Percentiles rank a stretch among this genome's conserved stretches.
Conservation (phyloP, 208 protist species). For the Balamuthia mandrillaris region DNA sequence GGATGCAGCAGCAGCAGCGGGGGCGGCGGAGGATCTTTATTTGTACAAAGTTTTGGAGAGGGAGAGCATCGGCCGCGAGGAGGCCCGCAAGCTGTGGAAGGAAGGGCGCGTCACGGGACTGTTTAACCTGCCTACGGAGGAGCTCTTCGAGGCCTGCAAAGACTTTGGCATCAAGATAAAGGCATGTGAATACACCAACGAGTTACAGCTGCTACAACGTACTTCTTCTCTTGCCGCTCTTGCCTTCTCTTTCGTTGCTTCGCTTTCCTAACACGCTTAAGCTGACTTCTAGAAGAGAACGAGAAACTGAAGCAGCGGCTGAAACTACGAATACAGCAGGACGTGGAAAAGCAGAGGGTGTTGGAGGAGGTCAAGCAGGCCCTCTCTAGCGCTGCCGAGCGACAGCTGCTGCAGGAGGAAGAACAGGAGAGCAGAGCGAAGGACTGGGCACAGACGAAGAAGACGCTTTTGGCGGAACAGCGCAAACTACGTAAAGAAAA, state of each 20-base stretch:
- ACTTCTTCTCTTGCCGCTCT: no score
- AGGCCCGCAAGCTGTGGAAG: not conserved
- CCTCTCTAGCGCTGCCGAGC: not conserved
- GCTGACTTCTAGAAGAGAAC: not conserved
- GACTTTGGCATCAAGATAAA: slow-evolving; percentile 22
- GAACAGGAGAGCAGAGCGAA: not conserved
- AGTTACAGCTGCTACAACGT: no score
- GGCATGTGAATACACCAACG: no score
- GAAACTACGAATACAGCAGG: not conserved
- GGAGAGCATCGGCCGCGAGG: not conserved
- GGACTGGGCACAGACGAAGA: not conserved
- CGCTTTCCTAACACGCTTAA: not conserved
- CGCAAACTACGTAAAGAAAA: not conserved
- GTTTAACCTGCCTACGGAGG: slow-evolving; percentile 21
- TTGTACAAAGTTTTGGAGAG: slow-evolving; percentile 13
- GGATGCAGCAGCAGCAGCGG: no score
- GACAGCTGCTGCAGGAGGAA: not conserved
- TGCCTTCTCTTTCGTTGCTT: not conserved
- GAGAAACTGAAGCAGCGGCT: not conserved
- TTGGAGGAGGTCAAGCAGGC: slow-evolving; percentile 7
- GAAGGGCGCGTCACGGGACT: not conserved
- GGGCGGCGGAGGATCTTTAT: no score
- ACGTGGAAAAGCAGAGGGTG: slow-evolving; percentile 17
- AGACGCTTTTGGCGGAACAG: not conserved
- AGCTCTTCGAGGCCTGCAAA: slow-evolving; percentile 25